A percentile compares a stretch with the other conserved stretches of the same genome.
These are phyloP conservation scores for Microthlaspi erraticum DNA, from an alignment of 345 rosid species.

Conservation along the genomic window DNA sequence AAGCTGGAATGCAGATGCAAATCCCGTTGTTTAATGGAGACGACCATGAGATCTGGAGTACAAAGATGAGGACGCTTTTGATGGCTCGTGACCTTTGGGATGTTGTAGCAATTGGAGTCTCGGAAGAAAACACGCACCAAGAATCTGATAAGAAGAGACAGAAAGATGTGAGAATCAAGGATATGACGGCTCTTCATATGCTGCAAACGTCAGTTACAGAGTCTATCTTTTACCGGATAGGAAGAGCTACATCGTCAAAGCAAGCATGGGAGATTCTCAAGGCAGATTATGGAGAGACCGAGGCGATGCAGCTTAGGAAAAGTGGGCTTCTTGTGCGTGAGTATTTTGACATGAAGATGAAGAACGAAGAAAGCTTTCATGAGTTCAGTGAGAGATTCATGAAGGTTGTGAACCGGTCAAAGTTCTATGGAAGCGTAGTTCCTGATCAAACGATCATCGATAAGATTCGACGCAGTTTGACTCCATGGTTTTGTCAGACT, in stretches of 20 bases:
- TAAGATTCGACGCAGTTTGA: neutral
- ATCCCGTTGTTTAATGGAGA: constrained; percentile 9
- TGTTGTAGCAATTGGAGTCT: neutral
- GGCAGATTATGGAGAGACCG: constrained; percentile 16
- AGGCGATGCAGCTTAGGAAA: neutral
- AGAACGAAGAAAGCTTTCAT: neutral
- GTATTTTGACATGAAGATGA: neutral
- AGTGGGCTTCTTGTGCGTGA: no score
- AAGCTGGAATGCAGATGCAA: neutral
- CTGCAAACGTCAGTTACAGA: constrained; percentile 4
- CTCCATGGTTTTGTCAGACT: neutral
- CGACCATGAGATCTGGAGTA: constrained; percentile 2
- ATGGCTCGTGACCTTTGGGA: constrained; percentile 20
- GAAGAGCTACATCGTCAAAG: constrained; percentile 26
- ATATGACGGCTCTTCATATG: constrained; percentile 24
- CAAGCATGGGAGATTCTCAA: constrained; percentile 20
- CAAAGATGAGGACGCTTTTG: constrained; percentile 15
- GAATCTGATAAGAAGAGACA: neutral
- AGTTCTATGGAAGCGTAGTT: neutral
- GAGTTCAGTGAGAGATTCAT: neutral
- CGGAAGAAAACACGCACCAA: neutral
- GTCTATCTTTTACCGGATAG: constrained; percentile 5
- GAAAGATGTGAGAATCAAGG: neutral
- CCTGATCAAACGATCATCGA: neutral
- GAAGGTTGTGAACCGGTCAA: constrained; percentile 3